Conservation (phyloP, 2,329 filamentous ascomycete species). For the Cordyceps cicadae region DNA sequence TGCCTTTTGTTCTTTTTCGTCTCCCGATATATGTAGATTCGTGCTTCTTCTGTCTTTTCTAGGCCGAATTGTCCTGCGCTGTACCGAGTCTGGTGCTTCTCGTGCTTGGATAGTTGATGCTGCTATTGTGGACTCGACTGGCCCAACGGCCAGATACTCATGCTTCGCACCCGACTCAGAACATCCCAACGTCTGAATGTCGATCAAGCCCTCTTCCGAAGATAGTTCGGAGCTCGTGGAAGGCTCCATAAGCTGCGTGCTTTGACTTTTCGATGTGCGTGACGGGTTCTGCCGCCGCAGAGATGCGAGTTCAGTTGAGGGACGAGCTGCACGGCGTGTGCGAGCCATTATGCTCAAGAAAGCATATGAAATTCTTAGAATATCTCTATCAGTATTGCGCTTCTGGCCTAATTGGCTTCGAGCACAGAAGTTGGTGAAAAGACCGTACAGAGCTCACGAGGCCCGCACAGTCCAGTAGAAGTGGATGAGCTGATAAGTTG, state of each 20-base stretch:
- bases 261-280: background rate
- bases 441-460: too few species aligned
- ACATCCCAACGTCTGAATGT: background rate
- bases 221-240: slow-evolving; percentile 3
- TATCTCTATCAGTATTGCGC: background rate
- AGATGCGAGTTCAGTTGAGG: background rate
- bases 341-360: background rate
- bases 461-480: too few species aligned
- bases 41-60: background rate
- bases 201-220: background rate
- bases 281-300: slow-evolving; percentile 3
- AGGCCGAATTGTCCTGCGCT: background rate
- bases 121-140: background rate
- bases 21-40: background rate
- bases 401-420: background rate
- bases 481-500: background rate
- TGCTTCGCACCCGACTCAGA: background rate
- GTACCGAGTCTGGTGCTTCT: background rate
- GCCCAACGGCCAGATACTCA: background rate
- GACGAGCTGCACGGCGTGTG: background rate
- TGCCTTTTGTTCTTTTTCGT: background rate
- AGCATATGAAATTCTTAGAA: background rate
- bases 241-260: slow-evolving; percentile 3
- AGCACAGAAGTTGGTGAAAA: background rate
- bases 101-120: background rate